Evolutionary conservation across 805 yeast species (phyloP), one percentile per base, ranked within the genome.

Genomic region (Kluyveromyces nonfermentans): DNA sequence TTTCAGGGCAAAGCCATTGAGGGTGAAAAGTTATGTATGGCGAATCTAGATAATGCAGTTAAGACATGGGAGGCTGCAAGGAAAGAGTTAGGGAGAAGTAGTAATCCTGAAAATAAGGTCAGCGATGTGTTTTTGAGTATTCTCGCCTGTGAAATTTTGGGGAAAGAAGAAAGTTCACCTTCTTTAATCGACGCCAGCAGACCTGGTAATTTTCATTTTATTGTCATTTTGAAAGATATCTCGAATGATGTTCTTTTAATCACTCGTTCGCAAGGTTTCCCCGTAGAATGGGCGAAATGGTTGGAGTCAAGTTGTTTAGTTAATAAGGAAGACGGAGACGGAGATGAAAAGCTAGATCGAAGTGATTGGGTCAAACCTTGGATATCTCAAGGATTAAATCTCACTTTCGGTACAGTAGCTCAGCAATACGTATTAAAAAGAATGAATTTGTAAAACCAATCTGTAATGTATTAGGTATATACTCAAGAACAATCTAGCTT

Each of bases 231-330:
- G 52, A 77, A 78, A 51, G 98, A 93, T 58, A 76, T 79, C 35
- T 79, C 83, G 33, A 90, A 93, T 64, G 75, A 78, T 50, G 77
- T 93, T 49, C 74, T 81, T 7, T 74, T 86, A 37, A 72, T 78
- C 22, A 80, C 86, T 41, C 80, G 82, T 52, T 85, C 97, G 0
- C 98, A 93, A 63, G 79, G 95, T 6, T 83, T 87, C 70, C 97
- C 98, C 9, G 60, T 76, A 37, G 80, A 77, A 58, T 93, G 98
- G 98, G 82, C 88, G 8, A 69, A 76, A n/a, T 93, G 98, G 98
- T 71, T 90, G n/a, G 63, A 59, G 44, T 57, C 59, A 7, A 44
- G 44, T 3, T 46, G 52, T 10, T 49, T 47, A 37, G 42, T 46
- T 47, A 46, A 45, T 31, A n/a, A n/a, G 35, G 39, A 25, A 47